Evolutionary conservation across 139 green algal species (phyloP), one percentile per base, ranked within the genome.

Genomic region (Volvox africanus): DNA sequence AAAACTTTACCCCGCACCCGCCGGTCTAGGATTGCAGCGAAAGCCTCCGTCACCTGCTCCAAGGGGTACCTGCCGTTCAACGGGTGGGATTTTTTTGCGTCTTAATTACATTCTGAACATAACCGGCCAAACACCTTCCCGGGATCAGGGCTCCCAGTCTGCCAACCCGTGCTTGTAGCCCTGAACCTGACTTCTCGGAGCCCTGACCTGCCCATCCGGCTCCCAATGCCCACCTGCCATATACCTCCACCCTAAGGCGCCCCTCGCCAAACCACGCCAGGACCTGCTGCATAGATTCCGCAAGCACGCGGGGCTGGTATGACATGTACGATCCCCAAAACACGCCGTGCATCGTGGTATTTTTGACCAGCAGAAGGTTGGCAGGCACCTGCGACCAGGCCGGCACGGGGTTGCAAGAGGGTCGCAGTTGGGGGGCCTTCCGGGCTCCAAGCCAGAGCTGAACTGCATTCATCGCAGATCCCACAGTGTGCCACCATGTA

Each of bases 361-460:
- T 99, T 94, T 99, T 99, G 0, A 99, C 97, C 76, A 98, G 93
- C 17, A 95, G 92, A 30, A 98, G 94, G 94, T 99, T 99, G 44
- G 97, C 92, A n/a, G 94, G 80, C 33, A 98, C 93, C 73, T 93
- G 92, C 76, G 36, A 55, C 44, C 9, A 5, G 44, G 44, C 44
- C 44, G 9, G 44, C 44, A 55, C 44, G 44, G 44, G 9, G 5
- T 55, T 55, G 44, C 9, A n/a, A 14, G 44, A 55, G 44, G 44
- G 44, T 14, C 9, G 44, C 44, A 55, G 9, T 55, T 9, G 44
- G 44, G 44, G 44, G 44, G 5, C 44, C 44, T 5, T 55, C 9
- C 44, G 44, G 44, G 5, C 9, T 55, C 44, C 5, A 55, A 9
- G 44, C 44, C 44, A n/a, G n/a, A n/a, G n/a, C 44, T 14, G 44